These are phyloP conservation scores for Arthroderma sp. DNA, from an alignment of 2,329 filamentous ascomycete species.

Conservation along the genomic window DNA sequence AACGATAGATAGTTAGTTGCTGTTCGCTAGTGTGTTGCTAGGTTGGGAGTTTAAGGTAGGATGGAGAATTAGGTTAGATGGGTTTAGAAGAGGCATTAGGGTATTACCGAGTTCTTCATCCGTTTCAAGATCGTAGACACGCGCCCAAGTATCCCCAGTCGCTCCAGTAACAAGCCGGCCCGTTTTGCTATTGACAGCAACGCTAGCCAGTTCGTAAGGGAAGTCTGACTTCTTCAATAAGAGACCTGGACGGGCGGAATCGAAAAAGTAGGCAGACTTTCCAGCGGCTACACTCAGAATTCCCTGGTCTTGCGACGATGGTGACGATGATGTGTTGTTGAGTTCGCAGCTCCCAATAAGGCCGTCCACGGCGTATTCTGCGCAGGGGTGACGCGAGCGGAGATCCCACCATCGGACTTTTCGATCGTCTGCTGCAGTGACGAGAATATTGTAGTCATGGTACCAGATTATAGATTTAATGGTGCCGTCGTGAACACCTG, in stretches of 20 bases:
- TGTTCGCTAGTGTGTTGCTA: background rate
- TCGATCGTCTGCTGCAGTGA: constrained; percentile 83
- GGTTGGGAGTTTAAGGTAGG: background rate
- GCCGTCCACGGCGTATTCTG: constrained; percentile 66
- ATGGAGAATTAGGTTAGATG: background rate
- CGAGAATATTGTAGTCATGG: constrained; percentile 70
- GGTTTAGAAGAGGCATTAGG: background rate
- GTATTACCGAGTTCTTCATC: constrained; percentile 59
- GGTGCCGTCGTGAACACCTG: constrained; percentile 66
- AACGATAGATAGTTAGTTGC: no score
- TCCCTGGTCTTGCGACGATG: constrained; percentile 44
- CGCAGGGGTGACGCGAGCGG: constrained; percentile 58
- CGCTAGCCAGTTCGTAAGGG: constrained; percentile 76
- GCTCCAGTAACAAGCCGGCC: constrained; percentile 81
- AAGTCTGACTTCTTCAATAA: constrained; percentile 69
- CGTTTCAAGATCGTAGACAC: constrained; percentile 78
- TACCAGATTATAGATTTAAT: constrained; percentile 98
- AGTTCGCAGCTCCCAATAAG: constrained; percentile 88
- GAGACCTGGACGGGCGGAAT: constrained; percentile 54
- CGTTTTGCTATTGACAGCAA: constrained; percentile 69
- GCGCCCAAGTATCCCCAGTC: constrained; percentile 89
- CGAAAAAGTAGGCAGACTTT: constrained; percentile 86
- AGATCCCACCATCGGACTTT: constrained; percentile 92
- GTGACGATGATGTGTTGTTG: constrained; percentile 50
- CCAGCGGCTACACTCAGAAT: constrained; percentile 87